A percentile compares a stretch with the other conserved stretches of the same genome.
phyloP scores from a whole-genome alignment of 2,329 filamentous ascomycete genomes.

The Penicillium palitans region DNA sequence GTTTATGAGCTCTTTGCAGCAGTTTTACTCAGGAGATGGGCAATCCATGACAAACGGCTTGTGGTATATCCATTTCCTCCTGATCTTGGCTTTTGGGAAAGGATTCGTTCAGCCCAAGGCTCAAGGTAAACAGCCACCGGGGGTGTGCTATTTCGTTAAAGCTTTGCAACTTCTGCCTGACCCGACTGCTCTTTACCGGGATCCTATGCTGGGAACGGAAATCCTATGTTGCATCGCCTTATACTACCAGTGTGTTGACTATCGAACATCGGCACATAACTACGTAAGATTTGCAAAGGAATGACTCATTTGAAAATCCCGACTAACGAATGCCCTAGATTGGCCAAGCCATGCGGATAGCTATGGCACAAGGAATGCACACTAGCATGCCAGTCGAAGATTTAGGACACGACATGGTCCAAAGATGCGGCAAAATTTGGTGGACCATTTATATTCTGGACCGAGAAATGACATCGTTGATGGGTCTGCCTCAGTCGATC shows the following conservation, averaged over 20 bases:
- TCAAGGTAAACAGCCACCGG: slow-evolving; percentile 44
- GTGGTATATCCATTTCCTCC: slow-evolving; percentile 56
- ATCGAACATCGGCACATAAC: slow-evolving; percentile 51
- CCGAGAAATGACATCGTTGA: slow-evolving; percentile 55
- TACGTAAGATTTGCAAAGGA: slow-evolving; percentile 49
- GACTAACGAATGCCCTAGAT: slow-evolving; percentile 47
- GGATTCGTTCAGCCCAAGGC: slow-evolving; percentile 49
- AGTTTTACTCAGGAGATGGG: slow-evolving; percentile 42
- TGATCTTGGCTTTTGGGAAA: slow-evolving; percentile 58
- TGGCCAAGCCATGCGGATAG: slow-evolving; percentile 56
- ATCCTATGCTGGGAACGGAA: slow-evolving; percentile 52
- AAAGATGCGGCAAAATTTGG: slow-evolving; percentile 55
- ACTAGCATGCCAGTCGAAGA: slow-evolving; percentile 53
- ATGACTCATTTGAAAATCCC: slow-evolving; percentile 43
- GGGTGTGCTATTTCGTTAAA: slow-evolving; percentile 49
- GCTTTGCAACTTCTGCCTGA: slow-evolving; percentile 49
- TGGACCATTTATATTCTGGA: slow-evolving; percentile 59
- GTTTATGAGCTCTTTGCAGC: slow-evolving; percentile 49
- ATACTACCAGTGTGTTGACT: slow-evolving; percentile 55
- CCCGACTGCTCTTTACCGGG: slow-evolving; percentile 40
- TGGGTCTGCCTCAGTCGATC: slow-evolving; percentile 54
- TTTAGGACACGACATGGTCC: slow-evolving; percentile 47
- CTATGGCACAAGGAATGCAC: slow-evolving; percentile 54
- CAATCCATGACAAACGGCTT: slow-evolving; percentile 34
- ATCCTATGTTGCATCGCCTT: slow-evolving; percentile 51